phyloP scores from a whole-genome alignment of 164 flowering plant genomes.

The Platanus orientalis region DNA sequence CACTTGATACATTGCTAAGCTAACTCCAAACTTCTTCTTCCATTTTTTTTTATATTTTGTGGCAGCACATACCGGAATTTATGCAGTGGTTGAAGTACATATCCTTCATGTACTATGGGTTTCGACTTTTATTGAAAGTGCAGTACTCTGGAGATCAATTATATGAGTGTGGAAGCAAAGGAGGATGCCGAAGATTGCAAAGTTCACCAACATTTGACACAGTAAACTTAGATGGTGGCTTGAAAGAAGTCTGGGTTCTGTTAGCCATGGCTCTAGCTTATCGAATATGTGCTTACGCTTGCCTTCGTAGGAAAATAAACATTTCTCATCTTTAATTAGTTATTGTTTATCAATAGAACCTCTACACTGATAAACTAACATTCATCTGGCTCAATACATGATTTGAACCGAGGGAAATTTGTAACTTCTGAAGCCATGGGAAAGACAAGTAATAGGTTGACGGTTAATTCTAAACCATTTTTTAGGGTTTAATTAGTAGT shows the following conservation, averaged over 20 bases:
- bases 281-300: constrained; percentile 64
- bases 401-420: too few relatives aligned
- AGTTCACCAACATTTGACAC: constrained; percentile 88
- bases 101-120: constrained; percentile 87
- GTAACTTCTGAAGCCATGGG: too few relatives aligned
- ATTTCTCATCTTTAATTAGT: constrained; percentile 33
- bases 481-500: too few relatives aligned
- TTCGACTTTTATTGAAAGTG: constrained; percentile 81
- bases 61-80: constrained; percentile 92
- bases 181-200: constrained; percentile 73
- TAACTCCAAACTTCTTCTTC: not conserved
- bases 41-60: not conserved
- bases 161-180: constrained; percentile 69
- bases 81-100: constrained; percentile 92
- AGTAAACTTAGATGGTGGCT: constrained; percentile 67
- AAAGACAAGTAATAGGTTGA: too few relatives aligned
- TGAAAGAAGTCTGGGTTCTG: constrained; percentile 81
- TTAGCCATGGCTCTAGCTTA: constrained; percentile 77
- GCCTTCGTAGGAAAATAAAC: constrained; percentile 63
- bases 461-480: too few relatives aligned
- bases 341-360: too few relatives aligned
- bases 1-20: not conserved
- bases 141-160: constrained; percentile 79
- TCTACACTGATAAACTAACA: too few relatives aligned
- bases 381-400: too few relatives aligned